These are phyloP conservation scores for Peronosclerospora sorghi DNA, from an alignment of 352 stramenopile genomes.

Conservation along the genomic window DNA sequence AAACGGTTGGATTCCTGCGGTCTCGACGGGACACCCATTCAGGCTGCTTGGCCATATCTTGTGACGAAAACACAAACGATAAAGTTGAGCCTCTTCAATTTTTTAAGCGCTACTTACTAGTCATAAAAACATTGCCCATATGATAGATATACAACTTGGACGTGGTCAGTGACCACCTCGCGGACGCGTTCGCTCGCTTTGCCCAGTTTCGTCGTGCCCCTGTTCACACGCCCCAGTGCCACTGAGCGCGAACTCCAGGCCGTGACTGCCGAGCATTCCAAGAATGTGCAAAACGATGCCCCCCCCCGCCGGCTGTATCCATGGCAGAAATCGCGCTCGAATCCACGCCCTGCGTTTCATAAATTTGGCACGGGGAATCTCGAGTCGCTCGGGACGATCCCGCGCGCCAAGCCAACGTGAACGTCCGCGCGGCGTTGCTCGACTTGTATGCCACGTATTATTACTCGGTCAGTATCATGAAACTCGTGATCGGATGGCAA, in stretches of 20 bases:
- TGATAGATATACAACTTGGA: too few relatives aligned
- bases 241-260: constrained; percentile 93
- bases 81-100: too few relatives aligned
- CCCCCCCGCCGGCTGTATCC: constrained; percentile 74
- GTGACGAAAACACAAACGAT: too few relatives aligned
- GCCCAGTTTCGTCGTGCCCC: constrained; percentile 95
- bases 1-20: too few relatives aligned
- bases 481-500: constrained; percentile 84
- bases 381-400: constrained; percentile 48
- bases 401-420: constrained; percentile 26
- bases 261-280: constrained; percentile 94
- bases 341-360: constrained; percentile 68
- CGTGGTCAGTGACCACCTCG: constrained; percentile 66
- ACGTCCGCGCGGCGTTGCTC: constrained; percentile 62
- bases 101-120: too few relatives aligned
- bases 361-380: constrained; percentile 89
- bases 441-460: constrained; percentile 87
- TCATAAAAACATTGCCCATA: too few relatives aligned
- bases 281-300: constrained; percentile 94
- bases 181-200: constrained; percentile 91
- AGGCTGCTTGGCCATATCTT: too few relatives aligned
- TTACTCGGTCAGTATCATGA: constrained; percentile 85
- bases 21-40: too few relatives aligned
- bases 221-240: constrained; percentile 79
- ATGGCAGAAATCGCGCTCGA: constrained; percentile 64